Conservation (phyloP, 192 early-diverging fungal species). For the Radiomyces spectabilis region DNA sequence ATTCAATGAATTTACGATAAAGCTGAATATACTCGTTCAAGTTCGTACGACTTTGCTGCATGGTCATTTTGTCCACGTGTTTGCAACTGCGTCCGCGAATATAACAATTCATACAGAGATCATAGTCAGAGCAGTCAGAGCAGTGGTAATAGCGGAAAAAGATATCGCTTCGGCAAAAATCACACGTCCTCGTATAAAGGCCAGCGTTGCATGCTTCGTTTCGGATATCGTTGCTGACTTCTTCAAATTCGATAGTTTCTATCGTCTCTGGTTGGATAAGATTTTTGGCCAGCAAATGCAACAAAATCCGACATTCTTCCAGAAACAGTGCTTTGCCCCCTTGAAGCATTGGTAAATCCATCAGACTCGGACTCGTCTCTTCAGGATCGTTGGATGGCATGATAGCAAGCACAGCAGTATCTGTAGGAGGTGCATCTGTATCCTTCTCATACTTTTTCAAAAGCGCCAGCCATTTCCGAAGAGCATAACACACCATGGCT, state of each 20-base stretch:
- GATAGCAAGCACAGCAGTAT: no score
- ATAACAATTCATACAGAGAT: slow-evolving; percentile 21
- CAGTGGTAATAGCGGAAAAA: slow-evolving; percentile 18
- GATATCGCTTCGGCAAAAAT: slow-evolving; percentile 18
- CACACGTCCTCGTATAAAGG: slow-evolving; percentile 1
- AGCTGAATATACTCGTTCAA: background rate
- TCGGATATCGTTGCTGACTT: background rate
- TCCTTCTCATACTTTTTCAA: no score
- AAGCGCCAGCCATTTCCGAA: background rate
- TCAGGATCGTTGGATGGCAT: no score
- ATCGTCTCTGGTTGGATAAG: slow-evolving; percentile 9
- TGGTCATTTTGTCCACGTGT: slow-evolving; percentile 2
- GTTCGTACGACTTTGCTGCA: background rate
- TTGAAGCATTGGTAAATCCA: background rate
- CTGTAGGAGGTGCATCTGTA: no score
- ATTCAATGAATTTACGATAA: background rate
- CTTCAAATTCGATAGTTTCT: slow-evolving; percentile 1
- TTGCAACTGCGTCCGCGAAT: slow-evolving; percentile 6
- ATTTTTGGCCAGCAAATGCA: slow-evolving; percentile 1
- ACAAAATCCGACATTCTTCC: background rate
- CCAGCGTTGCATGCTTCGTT: background rate
- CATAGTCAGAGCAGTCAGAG: slow-evolving; percentile 2
- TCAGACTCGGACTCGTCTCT: background rate
- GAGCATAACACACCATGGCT: slow-evolving; percentile 5
- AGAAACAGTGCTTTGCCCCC: background rate